Conservation (phyloP, 495 filamentous ascomycete genomes). For the Tricharina praecox region DNA sequence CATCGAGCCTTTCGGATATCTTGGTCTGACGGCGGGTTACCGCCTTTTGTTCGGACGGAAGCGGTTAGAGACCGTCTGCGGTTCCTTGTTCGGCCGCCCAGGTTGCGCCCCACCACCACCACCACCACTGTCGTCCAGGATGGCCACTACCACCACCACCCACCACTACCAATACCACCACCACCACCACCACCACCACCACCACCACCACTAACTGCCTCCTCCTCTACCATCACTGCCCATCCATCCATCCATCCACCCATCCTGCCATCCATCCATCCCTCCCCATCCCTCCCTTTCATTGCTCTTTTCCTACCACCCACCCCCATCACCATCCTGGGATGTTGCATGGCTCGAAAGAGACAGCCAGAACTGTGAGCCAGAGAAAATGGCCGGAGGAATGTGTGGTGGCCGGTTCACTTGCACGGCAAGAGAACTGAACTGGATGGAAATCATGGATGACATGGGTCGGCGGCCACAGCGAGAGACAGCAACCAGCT, state of each 20-base stretch:
- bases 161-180: background rate
- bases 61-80: background rate
- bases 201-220: background rate
- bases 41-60: background rate
- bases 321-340: background rate
- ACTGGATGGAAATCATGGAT: background rate
- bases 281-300: background rate
- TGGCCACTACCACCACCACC: background rate
- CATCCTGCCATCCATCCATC: background rate
- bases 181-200: background rate
- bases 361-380: too few relatives aligned
- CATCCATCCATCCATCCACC: background rate
- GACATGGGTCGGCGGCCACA: background rate
- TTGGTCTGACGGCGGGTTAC: background rate
- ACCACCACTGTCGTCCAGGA: background rate
- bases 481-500: background rate
- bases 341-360: background rate
- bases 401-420: background rate
- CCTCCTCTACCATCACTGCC: background rate
- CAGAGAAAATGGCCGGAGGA: too few relatives aligned
- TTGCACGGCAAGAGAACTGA: background rate
- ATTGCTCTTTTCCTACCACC: background rate
- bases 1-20: conserved; percentile 1
- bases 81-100: background rate
- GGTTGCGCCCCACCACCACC: background rate